These are phyloP conservation scores for Lyophyllum semitale DNA, from an alignment of 768 basidiomycete species.

Conservation along the genomic window DNA sequence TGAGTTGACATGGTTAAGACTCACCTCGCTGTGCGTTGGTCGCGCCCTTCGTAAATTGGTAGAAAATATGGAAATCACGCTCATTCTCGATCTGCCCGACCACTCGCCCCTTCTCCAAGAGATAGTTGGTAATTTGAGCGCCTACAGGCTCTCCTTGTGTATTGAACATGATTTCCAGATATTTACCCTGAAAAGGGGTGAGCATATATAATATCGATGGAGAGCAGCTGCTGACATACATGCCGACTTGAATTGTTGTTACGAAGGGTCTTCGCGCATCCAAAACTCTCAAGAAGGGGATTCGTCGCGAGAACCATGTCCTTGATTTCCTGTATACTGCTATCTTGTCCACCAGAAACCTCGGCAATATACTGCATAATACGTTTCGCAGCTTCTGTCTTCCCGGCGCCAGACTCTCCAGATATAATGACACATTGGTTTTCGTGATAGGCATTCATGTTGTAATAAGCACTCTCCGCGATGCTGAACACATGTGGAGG, in stretches of 20 bases:
- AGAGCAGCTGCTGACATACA: conserved; percentile 50
- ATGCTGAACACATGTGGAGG: conserved; percentile 98
- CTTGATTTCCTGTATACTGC: conserved; percentile 95
- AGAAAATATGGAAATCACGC: conserved; percentile 98
- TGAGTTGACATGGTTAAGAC: conserved; percentile 19
- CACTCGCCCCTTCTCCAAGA: conserved; percentile 94
- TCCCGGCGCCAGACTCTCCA: conserved; percentile 98
- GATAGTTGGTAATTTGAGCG: conserved; percentile 97
- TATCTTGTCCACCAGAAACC: conserved; percentile 86
- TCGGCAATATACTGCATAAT: conserved; percentile 99
- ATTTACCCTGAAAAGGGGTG: conserved; percentile 76
- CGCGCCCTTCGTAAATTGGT: conserved; percentile 97
- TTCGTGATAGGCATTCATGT: conserved; percentile 99
- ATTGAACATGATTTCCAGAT: conserved; percentile 99
- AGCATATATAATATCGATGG: conserved; percentile 14
- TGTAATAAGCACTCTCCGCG: conserved; percentile 96
- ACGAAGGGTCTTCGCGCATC: conserved; percentile 97
- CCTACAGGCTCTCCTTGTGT: conserved; percentile 90
- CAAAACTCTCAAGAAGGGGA: conserved; percentile 95
- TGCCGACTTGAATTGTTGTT: conserved; percentile 99
- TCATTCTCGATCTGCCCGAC: conserved; percentile 97
- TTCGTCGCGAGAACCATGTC: conserved; percentile 99
- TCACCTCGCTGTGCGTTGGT: conserved; percentile 85
- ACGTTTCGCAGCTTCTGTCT: conserved; percentile 98
- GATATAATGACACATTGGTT: conserved; percentile 99